phyloP scores from a whole-genome alignment of 345 rosid species.

The Erucastrum elatum region DNA sequence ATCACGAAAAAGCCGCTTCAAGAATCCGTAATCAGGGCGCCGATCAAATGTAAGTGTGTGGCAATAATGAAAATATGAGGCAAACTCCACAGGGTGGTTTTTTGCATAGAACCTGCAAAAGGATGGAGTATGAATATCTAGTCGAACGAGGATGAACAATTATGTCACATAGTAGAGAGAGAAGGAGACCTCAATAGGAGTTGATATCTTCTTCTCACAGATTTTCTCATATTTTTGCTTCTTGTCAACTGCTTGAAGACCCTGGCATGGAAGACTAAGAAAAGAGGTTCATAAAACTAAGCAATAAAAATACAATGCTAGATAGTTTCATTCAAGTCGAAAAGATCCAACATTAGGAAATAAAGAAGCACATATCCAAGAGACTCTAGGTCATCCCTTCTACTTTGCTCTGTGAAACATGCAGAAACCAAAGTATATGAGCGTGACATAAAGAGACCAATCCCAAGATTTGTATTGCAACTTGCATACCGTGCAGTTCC shows the following conservation, averaged over 20 bases:
- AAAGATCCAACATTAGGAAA: constrained; percentile 43
- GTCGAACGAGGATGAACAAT: neutral
- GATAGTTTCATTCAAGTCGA: neutral
- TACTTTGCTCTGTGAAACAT: constrained; percentile 66
- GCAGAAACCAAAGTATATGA: constrained; percentile 10
- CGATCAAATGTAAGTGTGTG: constrained; percentile 85
- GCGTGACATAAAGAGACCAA: constrained; percentile 48
- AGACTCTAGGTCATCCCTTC: constrained; percentile 78
- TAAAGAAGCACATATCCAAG: constrained; percentile 74
- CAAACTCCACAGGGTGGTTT: constrained; percentile 78
- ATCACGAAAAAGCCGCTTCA: constrained; percentile 82
- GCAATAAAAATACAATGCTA: neutral
- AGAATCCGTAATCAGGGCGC: constrained; percentile 89
- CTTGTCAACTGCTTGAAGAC: constrained; percentile 80
- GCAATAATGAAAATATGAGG: constrained; percentile 85
- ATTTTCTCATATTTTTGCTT: constrained; percentile 89
- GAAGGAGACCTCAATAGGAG: constrained; percentile 76
- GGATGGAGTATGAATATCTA: neutral
- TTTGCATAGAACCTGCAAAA: constrained; percentile 71
- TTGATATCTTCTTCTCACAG: constrained; percentile 80
- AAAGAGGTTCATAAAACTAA: constrained; percentile 22
- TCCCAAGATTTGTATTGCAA: constrained; percentile 96
- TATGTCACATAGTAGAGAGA: neutral
- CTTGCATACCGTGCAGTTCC: constrained; percentile 99
- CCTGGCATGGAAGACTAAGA: constrained; percentile 92